These are phyloP conservation scores for Macrotyloma uniflorum DNA, from an alignment of 306 rosid genomes.

Conservation along the genomic window DNA sequence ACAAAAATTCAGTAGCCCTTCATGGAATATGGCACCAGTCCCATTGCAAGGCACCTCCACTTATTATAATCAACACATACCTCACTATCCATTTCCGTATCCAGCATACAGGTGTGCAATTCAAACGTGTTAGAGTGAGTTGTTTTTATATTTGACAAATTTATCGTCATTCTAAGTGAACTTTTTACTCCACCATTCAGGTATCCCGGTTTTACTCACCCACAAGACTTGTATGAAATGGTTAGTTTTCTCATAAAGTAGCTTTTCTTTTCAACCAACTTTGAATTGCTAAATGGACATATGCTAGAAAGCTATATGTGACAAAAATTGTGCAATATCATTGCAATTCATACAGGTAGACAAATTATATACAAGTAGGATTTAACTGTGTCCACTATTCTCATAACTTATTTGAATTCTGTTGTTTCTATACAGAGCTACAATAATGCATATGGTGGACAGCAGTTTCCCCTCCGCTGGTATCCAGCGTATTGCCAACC, in stretches of 20 bases:
- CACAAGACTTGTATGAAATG: conserved; percentile 53
- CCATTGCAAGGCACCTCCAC: conserved; percentile 46
- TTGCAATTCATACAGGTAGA: conserved; percentile 5
- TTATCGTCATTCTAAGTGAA: conserved; percentile 33
- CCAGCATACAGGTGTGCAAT: conserved; percentile 54
- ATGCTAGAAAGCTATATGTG: not conserved
- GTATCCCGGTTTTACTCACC: conserved; percentile 56
- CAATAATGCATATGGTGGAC: conserved; percentile 56
- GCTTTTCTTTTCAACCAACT: not conserved
- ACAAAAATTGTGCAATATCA: not conserved
- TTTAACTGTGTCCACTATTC: not conserved
- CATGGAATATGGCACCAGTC: conserved; percentile 44
- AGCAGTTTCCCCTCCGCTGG: conserved; percentile 42
- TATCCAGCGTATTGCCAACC: conserved; percentile 45
- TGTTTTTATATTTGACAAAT: not conserved
- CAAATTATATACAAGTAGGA: not conserved
- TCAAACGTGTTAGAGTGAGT: not conserved
- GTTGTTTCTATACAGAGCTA: conserved; percentile 47
- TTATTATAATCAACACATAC: conserved; percentile 51
- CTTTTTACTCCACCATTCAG: conserved; percentile 44
- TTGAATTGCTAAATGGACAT: not conserved
- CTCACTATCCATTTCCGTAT: conserved; percentile 51
- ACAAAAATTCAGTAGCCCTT: conserved; percentile 45
- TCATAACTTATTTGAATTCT: not conserved
- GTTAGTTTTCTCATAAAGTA: conserved; percentile 45